These are phyloP conservation scores for Geranium brycei DNA, from an alignment of 345 rosid genomes.

Conservation along the genomic window DNA sequence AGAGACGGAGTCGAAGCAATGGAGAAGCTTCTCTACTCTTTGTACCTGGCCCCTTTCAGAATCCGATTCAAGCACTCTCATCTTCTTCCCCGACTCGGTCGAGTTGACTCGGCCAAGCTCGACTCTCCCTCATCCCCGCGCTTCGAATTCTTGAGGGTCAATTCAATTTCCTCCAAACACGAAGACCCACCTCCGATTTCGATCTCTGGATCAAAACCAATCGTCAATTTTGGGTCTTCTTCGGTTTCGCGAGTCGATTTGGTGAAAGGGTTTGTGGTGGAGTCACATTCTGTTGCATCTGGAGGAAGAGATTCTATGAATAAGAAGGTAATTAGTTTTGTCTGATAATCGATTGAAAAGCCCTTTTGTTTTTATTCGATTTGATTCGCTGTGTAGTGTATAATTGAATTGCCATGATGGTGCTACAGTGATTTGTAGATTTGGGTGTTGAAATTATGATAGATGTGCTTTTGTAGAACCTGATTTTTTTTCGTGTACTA, in stretches of 20 bases:
- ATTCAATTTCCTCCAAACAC: conserved; percentile 27
- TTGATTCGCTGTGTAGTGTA: background rate
- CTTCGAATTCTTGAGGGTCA: conserved; percentile 29
- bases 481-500: too few species aligned
- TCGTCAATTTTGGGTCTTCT: too few species aligned
- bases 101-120: conserved; percentile 27
- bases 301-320: conserved; percentile 15
- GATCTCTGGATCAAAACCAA: conserved; percentile 7
- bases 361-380: too few species aligned
- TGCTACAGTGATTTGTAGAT: background rate
- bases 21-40: conserved; percentile 84
- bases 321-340: conserved; percentile 22
- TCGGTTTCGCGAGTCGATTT: conserved; percentile 16
- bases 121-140: too few species aligned
- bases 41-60: conserved; percentile 36
- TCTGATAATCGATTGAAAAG: background rate
- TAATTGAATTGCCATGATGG: background rate
- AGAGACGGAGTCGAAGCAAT: conserved; percentile 36
- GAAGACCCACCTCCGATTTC: conserved; percentile 14
- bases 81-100: conserved; percentile 27
- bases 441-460: background rate
- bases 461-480: too few species aligned
- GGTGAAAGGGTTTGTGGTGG: conserved; percentile 17
- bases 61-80: conserved; percentile 20
- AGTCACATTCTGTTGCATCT: conserved; percentile 7